A percentile compares a stretch with the other conserved stretches of the same genome.
Evolutionary conservation across 495 filamentous ascomycete genomes (phyloP).

Genomic region (Xylaria grammica): DNA sequence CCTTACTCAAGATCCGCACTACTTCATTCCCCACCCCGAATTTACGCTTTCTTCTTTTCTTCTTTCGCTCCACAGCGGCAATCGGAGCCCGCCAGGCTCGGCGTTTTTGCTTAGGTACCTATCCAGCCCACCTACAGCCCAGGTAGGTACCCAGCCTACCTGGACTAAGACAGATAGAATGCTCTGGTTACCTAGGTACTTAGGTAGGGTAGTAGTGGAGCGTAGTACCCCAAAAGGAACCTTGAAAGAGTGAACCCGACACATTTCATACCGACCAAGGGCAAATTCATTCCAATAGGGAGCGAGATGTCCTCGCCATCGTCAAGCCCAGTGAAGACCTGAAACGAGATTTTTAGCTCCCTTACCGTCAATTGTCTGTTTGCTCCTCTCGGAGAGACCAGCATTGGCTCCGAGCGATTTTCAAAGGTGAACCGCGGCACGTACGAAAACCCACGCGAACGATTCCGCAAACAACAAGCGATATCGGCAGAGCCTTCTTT

Average conservation of each 20-base stretch:
- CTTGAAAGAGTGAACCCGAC: too few relatives aligned
- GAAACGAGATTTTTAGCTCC: too few relatives aligned
- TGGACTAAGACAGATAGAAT: too few relatives aligned
- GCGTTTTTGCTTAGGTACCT: background rate
- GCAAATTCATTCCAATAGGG: too few relatives aligned
- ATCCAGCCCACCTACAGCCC: background rate
- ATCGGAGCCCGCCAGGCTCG: background rate
- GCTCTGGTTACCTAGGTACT: too few relatives aligned
- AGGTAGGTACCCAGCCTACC: background rate
- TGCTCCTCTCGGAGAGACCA: background rate
- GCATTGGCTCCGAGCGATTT: background rate
- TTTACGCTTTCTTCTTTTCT: background rate
- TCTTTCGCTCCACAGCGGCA: constrained; percentile 10
- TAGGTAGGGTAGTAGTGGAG: too few relatives aligned
- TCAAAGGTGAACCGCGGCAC: background rate
- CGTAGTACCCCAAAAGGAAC: too few relatives aligned
- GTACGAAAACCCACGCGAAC: background rate
- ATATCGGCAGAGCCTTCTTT: constrained; percentile 10
- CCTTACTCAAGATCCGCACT: background rate
- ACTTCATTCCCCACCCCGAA: background rate
- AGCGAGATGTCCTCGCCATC: too few relatives aligned
- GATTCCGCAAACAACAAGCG: background rate
- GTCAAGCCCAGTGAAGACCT: too few relatives aligned
- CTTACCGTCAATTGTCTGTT: too few relatives aligned
- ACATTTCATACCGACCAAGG: too few relatives aligned